Evolutionary conservation across 176 grass and related monocot genomes (phyloP).

Genomic region (Coix lacrymajobi): DNA sequence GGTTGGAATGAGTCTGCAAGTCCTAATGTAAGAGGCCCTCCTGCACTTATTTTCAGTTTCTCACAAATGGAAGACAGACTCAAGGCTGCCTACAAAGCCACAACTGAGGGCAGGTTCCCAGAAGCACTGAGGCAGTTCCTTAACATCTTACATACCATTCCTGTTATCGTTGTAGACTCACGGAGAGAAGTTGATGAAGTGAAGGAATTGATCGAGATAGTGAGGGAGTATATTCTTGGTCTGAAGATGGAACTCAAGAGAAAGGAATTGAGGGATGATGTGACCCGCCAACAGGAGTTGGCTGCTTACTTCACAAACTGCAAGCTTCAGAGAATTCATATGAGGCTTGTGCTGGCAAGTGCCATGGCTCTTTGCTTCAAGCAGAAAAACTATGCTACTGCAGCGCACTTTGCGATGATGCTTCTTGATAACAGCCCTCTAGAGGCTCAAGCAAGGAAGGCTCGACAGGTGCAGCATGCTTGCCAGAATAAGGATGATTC

Average conservation of each 20-base stretch:
- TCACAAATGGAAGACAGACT: conserved; percentile 76
- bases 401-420: conserved; percentile 69
- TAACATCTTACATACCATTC: conserved; percentile 66
- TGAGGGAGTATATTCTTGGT: conserved; percentile 70
- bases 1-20: conserved; percentile 70
- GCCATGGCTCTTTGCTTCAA: conserved; percentile 76
- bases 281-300: conserved; percentile 58
- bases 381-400: conserved; percentile 54
- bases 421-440: conserved; percentile 65
- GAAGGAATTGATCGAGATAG: conserved; percentile 82
- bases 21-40: conserved; percentile 72
- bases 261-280: conserved; percentile 61
- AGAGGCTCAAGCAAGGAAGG: conserved; percentile 67
- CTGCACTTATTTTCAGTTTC: conserved; percentile 72
- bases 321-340: conserved; percentile 82
- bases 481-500: conserved; percentile 41
- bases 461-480: conserved; percentile 55
- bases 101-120: conserved; percentile 70
- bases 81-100: conserved; percentile 68
- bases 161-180: conserved; percentile 76
- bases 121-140: conserved; percentile 78
- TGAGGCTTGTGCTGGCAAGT: conserved; percentile 59
- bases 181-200: conserved; percentile 90
- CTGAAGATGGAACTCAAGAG: conserved; percentile 79
- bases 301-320: conserved; percentile 88